Base-by-base conservation (phyloP, 352 stramenopile genomes). In the Globisporangium radiosum region DNA sequence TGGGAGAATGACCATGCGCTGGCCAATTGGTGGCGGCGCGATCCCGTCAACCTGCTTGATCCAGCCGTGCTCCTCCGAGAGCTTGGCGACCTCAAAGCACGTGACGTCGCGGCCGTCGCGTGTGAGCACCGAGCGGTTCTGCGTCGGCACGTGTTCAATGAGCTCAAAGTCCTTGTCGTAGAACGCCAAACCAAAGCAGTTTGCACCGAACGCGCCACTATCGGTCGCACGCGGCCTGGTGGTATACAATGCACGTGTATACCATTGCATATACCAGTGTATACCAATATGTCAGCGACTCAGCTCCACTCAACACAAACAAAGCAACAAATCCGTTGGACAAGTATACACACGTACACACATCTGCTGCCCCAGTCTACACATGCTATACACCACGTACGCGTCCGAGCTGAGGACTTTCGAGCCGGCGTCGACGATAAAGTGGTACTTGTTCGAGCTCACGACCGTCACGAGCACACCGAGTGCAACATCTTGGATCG, bases 11-110 rank as follows among this genome's bases (percentile, higher is more conserved):
- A 83, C 54, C 60, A 91, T 72, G 15, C 71, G 73, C 47, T 76
- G 57, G 40, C 81, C 78, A 39, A 91, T 86, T 7, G 64, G 51
- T 0, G 81, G 78, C 0, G 69, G 64, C 8, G 70, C 57, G 42
- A 83, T 71, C 14, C 78, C 76, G 9, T 86, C 75, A 7, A 78
- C 65, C 44, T 81, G 72, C 62, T 85, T 71, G 44, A 85, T 42
- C 81, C 81, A 91, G 15, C 78, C 76, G 44, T 91, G 81, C 54
- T 91, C 81, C 61, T 91, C 81, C 47, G 78, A 91, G 25, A 91
- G 65, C 47, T 83, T 89, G 44, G 78, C 77, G 14, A 91, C 42
- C 39, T 87, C 71, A 58, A 85, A 91, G 67, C 78, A 88, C 45
- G 75, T 63, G 17, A 83, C 39, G 11, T 75, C 63, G 4, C 75